Evolutionary conservation across 331 rosid genomes (phyloP), one percentile per base, ranked within the genome.

Genomic region (Arachis monticola): DNA sequence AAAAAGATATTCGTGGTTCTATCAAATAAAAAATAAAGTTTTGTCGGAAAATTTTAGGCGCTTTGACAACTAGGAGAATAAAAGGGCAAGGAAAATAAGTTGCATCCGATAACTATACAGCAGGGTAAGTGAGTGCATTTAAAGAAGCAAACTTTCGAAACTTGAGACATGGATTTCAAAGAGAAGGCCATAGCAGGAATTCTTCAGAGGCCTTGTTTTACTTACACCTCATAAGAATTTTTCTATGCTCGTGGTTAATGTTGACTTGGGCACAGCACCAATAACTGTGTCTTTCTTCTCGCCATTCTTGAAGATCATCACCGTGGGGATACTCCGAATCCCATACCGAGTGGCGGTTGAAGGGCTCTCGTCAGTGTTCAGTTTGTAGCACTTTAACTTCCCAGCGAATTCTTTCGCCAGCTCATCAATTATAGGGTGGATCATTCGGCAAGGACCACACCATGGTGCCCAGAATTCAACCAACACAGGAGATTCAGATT

Each of bases 381-480:
- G 81, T 81, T 93, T 93, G 96, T 78, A 93, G 83, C 91, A 91
- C 83, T 89, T 91, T 8, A 89, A 85, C 85, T 85, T 93, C 62
- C 89, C 97, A 7, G 70, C 70, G 44, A 87, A 90, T 52, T 91
- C 83, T 78, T 80, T 84, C 11, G 97, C 88, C 72, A 93, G 78
- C 31, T 85, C 94, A 50, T 87, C 87, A 50, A 93, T 82, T 61
- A 93, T 80, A 0, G 98, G 98, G 79, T 89, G 97, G 70, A 91
- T 87, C 96, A 93, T 91, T 3, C 97, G 95, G 82, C 97, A 93
- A 2, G 98, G 98, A 52, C 98, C 97, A 5, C 98, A 93, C 98
- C 98, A 93, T 2, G 98, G 97, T 96, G 22, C 98, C 98, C 97
- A 93, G 82, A 93, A 93, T 82, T 93, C 98, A 22, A 93, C 98